Base-by-base conservation (phyloP, 345 rosid genomes). In the Carallia brachiata region DNA sequence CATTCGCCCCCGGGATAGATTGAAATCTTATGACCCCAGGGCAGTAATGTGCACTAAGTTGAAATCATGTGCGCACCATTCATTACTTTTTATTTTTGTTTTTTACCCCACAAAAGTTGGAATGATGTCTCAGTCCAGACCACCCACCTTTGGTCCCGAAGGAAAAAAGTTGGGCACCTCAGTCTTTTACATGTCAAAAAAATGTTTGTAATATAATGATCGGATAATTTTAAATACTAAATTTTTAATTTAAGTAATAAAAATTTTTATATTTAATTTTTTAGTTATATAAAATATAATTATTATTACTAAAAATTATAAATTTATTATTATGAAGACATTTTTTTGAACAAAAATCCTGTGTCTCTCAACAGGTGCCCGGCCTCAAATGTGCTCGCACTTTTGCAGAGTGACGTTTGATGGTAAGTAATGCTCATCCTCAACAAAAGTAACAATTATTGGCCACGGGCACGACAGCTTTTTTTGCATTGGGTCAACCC, bases 81-180 rank as follows among this genome's bases (percentile, higher is more conserved):
- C 34, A 30, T 34, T 19, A 16, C 39, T 6, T 61, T 32, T 23
- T 23, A 23, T 23, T 32, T 40, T 54, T 30, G 34, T 55, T 0
- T 5, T 44, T 39, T 3, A 10, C 65, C 69, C 76, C 76, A 17
- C 69, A 47, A 36, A 72, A 60, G 53, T 59, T 59, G 70, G 76
- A 65, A 58, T 13, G 18, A 47, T 65, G 70, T 65, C 70, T 28
- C 18, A 7, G 52, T 34, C 40, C 69, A 36, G 32, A 63, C 40
- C 63, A 39, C n/a, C 54, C 64, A 56, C 8, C 9, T 2, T 31
- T 6, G 55, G 68, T 32, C 68, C 68, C 16, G 23, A 23, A 23
- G 23, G 23, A 23, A 23, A 23, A 23, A 23, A 23, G 23, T 23
- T 23, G 23, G 23, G 23, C 23, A 23, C 23, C 23, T 23, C 23